Evolutionary conservation across 2,329 filamentous ascomycete species (phyloP).

Genomic region (Ceratocystis destructans): DNA sequence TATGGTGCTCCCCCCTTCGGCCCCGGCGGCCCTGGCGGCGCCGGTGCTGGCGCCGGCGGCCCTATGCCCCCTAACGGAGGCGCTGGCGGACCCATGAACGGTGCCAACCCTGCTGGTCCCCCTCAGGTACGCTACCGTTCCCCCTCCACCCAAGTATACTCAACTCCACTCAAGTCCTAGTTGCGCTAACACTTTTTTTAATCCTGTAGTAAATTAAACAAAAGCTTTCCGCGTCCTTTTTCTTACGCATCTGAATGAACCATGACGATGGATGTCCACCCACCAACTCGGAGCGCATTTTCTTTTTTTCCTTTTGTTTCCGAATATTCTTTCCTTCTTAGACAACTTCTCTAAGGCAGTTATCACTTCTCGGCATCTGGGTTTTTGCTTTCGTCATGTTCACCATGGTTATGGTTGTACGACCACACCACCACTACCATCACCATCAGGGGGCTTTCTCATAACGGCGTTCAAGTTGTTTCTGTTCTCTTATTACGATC

Average conservation of each 20-base stretch:
- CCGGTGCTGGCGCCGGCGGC: slow-evolving; percentile 26
- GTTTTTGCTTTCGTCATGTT: slow-evolving; percentile 19
- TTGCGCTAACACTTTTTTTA: slow-evolving; percentile 10
- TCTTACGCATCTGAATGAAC: slow-evolving; percentile 19
- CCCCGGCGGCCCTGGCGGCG: slow-evolving; percentile 32
- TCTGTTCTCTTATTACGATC: slow-evolving; percentile 18
- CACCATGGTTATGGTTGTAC: slow-evolving; percentile 19
- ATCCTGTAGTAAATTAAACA: slow-evolving; percentile 17
- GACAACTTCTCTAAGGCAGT: slow-evolving; percentile 5
- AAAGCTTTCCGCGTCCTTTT: slow-evolving; percentile 17
- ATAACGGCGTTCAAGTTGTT: slow-evolving; percentile 18
- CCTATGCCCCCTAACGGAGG: slow-evolving; percentile 29
- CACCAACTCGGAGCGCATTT: slow-evolving; percentile 11
- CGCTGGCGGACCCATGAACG: slow-evolving; percentile 28
- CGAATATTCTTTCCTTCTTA: slow-evolving; percentile 11
- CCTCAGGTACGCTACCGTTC: slow-evolving; percentile 27
- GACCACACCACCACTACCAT: slow-evolving; percentile 3
- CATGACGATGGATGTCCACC: slow-evolving; percentile 18
- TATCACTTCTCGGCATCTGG: slow-evolving; percentile 12
- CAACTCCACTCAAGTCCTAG: neutral
- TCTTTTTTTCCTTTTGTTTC: slow-evolving; percentile 10
- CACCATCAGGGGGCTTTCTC: slow-evolving; percentile 12
- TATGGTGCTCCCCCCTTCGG: slow-evolving; percentile 37
- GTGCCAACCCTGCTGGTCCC: slow-evolving; percentile 28
- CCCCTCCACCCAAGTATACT: neutral